Evolutionary conservation across 345 rosid genomes (phyloP), one percentile per base, ranked within the genome.

Genomic region (Orychophragmus violaceus): DNA sequence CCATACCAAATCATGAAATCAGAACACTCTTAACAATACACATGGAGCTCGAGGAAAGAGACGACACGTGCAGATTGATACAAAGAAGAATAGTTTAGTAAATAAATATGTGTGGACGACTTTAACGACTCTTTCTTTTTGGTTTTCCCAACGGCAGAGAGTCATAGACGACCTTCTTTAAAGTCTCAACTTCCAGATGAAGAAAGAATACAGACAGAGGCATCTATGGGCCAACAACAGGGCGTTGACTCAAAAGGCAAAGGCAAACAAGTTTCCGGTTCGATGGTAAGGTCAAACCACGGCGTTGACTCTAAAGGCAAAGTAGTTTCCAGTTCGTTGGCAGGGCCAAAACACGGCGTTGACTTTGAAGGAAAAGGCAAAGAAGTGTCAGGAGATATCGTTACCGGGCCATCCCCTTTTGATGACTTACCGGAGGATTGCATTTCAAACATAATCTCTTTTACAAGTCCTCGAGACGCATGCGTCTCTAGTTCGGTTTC

Each of bases 401-500:
- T 57, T 29, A 24, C 12, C 0, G 8, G 58, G 5, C 55, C 13
- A 0, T 32, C 59, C 8, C 50, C 23, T 36, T 59, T 69, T 7
- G 24, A 16, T 41, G 16, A 19, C 50, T 44, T 30, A 39, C 84
- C 89, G 2, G 82, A 62, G 27, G 81, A 64, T 2, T 77, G 82
- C 74, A 24, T 86, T 12, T 79, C 85, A 45, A 23, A 33, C 8
- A 64, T 83, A 23, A 37, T 83, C 8, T 72, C 86, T 4, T 57
- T 66, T 17, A 78, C 85, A 6, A 52, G 60, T 6, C 87, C 87
- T 18, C 44, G 59, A 5, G 84, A 81, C 12, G 79, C 82, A 13
- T 68, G 84, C 70, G 61, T 79, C 17, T 37, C 50, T 16, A 56
- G 86, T 1, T 24, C 67, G 46, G 82, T 87, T 44, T 82, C 82